Evolutionary conservation across 1,139 yeast genomes (phyloP).

Genomic region (Yamadazyma triangularis): DNA sequence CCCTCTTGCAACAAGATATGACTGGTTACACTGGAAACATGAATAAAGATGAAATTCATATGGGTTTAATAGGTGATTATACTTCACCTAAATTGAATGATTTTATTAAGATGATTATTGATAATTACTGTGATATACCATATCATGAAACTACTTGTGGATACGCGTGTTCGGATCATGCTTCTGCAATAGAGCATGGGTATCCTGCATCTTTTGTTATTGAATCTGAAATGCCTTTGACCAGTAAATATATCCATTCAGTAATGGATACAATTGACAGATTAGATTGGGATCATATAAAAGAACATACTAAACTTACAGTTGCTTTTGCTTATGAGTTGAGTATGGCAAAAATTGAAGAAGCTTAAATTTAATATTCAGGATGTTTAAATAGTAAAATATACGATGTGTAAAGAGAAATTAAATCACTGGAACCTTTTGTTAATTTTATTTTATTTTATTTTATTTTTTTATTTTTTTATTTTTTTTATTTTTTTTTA

Average conservation of each 20-base stretch:
- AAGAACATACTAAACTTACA: conserved; percentile 72
- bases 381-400: too few relatives aligned
- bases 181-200: conserved; percentile 78
- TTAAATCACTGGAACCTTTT: too few relatives aligned
- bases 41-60: conserved; percentile 53
- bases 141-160: conserved; percentile 79
- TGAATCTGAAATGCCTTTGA: conserved; percentile 64
- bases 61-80: conserved; percentile 78
- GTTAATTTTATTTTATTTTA: too few relatives aligned
- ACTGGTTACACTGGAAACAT: conserved; percentile 73
- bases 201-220: conserved; percentile 79
- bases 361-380: background rate
- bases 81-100: conserved; percentile 56
- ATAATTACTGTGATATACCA: conserved; percentile 60
- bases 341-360: conserved; percentile 24
- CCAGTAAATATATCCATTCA: conserved; percentile 71
- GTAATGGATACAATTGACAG: conserved; percentile 77
- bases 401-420: too few relatives aligned
- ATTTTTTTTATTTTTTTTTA: too few relatives aligned
- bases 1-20: conserved; percentile 95
- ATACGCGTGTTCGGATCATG: conserved; percentile 91
- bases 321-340: conserved; percentile 70
- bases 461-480: too few relatives aligned
- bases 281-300: conserved; percentile 71
- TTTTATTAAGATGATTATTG: conserved; percentile 59